phyloP scores from a whole-genome alignment of 1,284 basidiomycete species.

The Rhodotorula sp. region DNA sequence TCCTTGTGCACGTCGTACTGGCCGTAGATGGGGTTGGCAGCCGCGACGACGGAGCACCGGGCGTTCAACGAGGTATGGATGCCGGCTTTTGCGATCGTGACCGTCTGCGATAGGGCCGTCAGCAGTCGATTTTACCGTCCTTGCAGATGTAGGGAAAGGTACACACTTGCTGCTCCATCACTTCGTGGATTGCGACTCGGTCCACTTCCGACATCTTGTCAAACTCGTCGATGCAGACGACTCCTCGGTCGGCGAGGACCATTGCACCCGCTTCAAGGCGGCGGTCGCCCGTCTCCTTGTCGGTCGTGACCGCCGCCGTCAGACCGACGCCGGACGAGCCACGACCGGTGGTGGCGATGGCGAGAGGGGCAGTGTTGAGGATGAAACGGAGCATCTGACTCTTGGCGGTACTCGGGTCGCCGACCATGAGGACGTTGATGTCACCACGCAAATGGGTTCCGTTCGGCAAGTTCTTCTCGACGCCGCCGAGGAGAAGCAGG shows the following conservation, averaged over 20 bases:
- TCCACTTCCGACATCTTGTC: constrained; percentile 99
- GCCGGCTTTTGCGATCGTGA: constrained; percentile 98
- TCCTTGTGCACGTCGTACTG: constrained; percentile 99
- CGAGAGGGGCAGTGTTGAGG: constrained; percentile 90
- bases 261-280: constrained; percentile 97
- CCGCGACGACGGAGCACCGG: constrained; percentile 94
- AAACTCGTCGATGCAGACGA: constrained; percentile 99
- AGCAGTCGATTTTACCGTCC: too few species aligned
- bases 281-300: constrained; percentile 94
- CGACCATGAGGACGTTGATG: constrained; percentile 99
- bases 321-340: constrained; percentile 98
- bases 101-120: constrained; percentile 58
- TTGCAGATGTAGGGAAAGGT: too few species aligned
- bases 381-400: constrained; percentile 96
- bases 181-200: constrained; percentile 99
- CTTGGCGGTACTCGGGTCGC: constrained; percentile 97
- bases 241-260: constrained; percentile 98
- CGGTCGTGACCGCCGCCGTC: constrained; percentile 98
- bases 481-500: constrained; percentile 88
- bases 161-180: constrained; percentile 88
- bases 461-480: constrained; percentile 96
- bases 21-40: constrained; percentile 98
- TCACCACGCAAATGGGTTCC: constrained; percentile 99
- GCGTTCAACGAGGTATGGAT: constrained; percentile 99
- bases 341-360: constrained; percentile 96